Conservation (phyloP, 2,329 filamentous ascomycete species). For the Arthroderma sp. region DNA sequence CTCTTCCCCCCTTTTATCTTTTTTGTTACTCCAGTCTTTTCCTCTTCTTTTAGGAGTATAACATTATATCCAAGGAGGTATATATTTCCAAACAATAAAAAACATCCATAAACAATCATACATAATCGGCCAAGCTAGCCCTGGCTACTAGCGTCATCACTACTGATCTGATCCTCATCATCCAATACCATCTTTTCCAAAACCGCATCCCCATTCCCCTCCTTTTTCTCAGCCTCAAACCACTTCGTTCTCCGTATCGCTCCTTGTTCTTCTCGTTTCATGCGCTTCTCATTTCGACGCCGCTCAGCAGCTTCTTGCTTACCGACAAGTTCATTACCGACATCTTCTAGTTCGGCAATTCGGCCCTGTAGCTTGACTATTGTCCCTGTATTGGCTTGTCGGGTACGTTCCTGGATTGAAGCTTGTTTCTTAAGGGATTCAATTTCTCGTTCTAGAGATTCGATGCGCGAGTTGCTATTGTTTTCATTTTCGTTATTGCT, state of each 20-base stretch:
- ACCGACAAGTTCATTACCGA: conserved; percentile 26
- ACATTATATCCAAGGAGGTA: background rate
- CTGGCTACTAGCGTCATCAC: conserved; percentile 13
- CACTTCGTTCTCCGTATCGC: conserved; percentile 29
- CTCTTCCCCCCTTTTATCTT: no score
- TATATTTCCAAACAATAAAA: background rate
- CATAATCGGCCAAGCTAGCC: background rate
- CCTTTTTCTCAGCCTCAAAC: conserved; percentile 32
- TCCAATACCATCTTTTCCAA: conserved; percentile 27
- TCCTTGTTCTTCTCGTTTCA: conserved; percentile 28
- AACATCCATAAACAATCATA: no score
- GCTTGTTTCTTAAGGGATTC: conserved; percentile 23
- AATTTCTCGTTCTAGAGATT: conserved; percentile 28
- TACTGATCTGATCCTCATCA: conserved; percentile 24
- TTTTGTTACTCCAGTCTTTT: no score
- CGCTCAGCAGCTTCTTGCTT: conserved; percentile 24
- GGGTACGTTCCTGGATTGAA: conserved; percentile 19
- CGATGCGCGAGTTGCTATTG: conserved; percentile 15
- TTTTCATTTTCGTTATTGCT: conserved; percentile 4
- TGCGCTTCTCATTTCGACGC: conserved; percentile 22
- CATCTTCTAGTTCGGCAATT: conserved; percentile 23
- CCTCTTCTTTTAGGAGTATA: no score
- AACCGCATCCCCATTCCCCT: conserved; percentile 27
- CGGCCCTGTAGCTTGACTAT: conserved; percentile 25
- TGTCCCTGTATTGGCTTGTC: conserved; percentile 23